Percentiles rank a stretch among this genome's conserved stretches.
Conservation (phyloP, 2,329 filamentous ascomycete species). For the Capronia coronata region DNA sequence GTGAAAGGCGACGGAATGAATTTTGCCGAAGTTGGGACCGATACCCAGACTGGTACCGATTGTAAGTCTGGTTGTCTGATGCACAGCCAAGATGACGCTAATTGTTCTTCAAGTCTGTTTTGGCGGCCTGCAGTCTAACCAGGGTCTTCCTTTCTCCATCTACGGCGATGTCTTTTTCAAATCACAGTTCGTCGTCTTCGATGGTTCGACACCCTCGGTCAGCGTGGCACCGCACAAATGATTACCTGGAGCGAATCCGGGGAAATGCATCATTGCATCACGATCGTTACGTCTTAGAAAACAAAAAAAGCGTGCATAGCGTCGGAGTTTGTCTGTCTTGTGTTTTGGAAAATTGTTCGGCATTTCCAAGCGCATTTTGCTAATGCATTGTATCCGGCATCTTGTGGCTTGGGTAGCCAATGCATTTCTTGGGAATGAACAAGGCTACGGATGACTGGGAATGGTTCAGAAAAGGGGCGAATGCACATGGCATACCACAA, state of each 20-base stretch:
- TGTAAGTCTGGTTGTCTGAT: slow-evolving; percentile 32
- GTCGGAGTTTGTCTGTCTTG: neutral
- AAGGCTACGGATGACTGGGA: neutral
- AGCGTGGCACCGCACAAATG: slow-evolving; percentile 44
- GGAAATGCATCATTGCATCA: neutral
- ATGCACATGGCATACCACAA: neutral
- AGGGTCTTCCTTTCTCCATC: slow-evolving; percentile 51
- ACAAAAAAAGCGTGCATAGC: slow-evolving; percentile 1
- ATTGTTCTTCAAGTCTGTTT: slow-evolving; percentile 43
- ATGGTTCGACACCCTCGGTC: slow-evolving; percentile 47
- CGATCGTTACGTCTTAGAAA: neutral
- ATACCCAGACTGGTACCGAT: slow-evolving; percentile 36
- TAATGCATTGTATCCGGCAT: neutral
- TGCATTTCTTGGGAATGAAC: neutral
- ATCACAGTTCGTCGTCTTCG: slow-evolving; percentile 56
- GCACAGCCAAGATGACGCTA: neutral
- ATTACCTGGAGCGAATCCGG: neutral
- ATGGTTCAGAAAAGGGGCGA: neutral
- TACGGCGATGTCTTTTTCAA: slow-evolving; percentile 58
- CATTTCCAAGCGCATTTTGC: neutral
- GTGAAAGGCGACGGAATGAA: slow-evolving; percentile 53
- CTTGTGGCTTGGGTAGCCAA: neutral
- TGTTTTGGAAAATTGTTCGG: neutral
- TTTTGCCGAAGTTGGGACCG: slow-evolving; percentile 48
- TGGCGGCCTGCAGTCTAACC: slow-evolving; percentile 54